Evolutionary conservation across 805 yeast genomes (phyloP).

Genomic region (Brettanomyces nanus): DNA sequence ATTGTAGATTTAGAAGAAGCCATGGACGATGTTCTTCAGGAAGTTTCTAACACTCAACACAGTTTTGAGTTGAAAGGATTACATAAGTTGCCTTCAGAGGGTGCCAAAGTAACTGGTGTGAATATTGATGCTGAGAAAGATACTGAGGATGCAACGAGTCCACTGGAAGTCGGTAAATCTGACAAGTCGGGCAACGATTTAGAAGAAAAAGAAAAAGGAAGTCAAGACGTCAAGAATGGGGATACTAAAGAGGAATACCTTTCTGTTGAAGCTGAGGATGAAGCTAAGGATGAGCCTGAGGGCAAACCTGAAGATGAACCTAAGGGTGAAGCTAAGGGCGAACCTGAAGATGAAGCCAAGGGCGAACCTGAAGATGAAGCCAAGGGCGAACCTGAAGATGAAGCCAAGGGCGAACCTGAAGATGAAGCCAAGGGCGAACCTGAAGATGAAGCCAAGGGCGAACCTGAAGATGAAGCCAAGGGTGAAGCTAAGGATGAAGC

Average conservation of each 20-base stretch:
- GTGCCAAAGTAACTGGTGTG: not conserved
- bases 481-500: conserved; percentile 3
- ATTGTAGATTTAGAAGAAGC: conserved; percentile 42
- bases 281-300: no score
- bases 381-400: conserved; percentile 8
- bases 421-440: conserved; percentile 3
- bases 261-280: no score
- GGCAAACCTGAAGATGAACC: no score
- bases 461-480: conserved; percentile 3
- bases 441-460: conserved; percentile 7
- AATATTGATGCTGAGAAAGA: not conserved
- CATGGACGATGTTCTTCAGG: conserved; percentile 36
- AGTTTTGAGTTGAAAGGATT: conserved; percentile 1
- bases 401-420: not conserved
- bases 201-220: not conserved
- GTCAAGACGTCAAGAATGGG: not conserved
- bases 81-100: not conserved
- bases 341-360: conserved; percentile 3
- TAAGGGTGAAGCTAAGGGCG: conserved; percentile 3
- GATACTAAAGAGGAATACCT: no score
- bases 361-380: conserved; percentile 6
- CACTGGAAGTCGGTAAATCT: no score
- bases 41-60: conserved; percentile 13
- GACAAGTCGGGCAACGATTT: not conserved
- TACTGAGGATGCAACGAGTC: not conserved